phyloP scores from a whole-genome alignment of 352 stramenopile genomes.

The Aphanomyces euteiches region DNA sequence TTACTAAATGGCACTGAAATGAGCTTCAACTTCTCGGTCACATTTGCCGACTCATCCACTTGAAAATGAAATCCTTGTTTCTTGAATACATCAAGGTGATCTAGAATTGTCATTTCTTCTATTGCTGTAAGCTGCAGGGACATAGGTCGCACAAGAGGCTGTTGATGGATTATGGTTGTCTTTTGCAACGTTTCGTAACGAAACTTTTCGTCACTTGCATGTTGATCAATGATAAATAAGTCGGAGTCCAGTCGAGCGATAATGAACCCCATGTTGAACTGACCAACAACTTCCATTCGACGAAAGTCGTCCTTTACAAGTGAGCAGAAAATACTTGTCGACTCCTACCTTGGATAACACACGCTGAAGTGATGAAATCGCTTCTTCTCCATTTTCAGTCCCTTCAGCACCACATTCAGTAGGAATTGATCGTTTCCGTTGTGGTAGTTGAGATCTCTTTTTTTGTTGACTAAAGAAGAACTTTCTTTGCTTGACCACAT shows the following conservation, averaged over 20 bases:
- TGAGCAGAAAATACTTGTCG: neutral
- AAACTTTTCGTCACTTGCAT: conserved; percentile 95
- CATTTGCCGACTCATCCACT: conserved; percentile 45
- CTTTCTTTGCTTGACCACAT: too few relatives aligned
- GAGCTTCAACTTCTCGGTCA: conserved; percentile 63
- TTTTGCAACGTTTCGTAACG: conserved; percentile 69
- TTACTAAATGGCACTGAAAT: conserved; percentile 85
- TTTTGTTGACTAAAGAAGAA: too few relatives aligned
- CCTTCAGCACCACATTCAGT: too few relatives aligned
- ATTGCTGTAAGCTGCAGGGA: conserved; percentile 87
- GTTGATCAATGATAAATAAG: conserved; percentile 99
- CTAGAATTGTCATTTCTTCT: conserved; percentile 93
- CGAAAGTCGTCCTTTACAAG: conserved; percentile 73
- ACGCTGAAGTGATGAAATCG: conserved; percentile 54
- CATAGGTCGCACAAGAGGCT: conserved; percentile 91
- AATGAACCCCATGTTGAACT: conserved; percentile 99
- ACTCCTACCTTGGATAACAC: conserved; percentile 68
- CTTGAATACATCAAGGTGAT: conserved; percentile 92
- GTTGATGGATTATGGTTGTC: conserved; percentile 91
- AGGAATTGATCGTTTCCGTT: too few relatives aligned
- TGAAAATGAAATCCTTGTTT: conserved; percentile 92
- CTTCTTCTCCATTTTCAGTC: conserved; percentile 21
- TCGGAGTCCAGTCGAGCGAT: conserved; percentile 87
- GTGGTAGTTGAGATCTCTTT: too few relatives aligned
- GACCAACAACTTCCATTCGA: conserved; percentile 90